phyloP scores from a whole-genome alignment of 2,329 filamentous ascomycete species.

The Eutypa lata region DNA sequence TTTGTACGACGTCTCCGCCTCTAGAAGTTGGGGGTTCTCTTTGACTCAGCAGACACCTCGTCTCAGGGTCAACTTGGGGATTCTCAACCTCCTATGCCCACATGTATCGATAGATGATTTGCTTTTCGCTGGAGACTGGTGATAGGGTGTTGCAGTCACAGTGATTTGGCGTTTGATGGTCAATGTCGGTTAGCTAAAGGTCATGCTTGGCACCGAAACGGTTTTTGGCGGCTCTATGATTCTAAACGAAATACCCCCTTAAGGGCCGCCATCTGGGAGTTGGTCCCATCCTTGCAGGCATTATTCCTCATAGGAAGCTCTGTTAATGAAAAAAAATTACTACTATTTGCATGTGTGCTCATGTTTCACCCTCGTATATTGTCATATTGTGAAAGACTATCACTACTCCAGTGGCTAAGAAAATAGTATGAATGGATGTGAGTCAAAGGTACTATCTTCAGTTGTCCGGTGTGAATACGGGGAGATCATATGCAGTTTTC shows the following conservation, averaged over 20 bases:
- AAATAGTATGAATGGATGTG: too few species aligned
- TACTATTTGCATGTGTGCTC: neutral
- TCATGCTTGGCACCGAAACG: conserved; percentile 29
- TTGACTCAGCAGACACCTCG: conserved; percentile 7
- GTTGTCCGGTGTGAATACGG: too few species aligned
- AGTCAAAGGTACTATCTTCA: too few species aligned
- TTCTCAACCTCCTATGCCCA: conserved; percentile 17
- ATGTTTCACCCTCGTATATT: neutral
- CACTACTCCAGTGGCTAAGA: too few species aligned
- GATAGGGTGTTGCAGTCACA: conserved; percentile 27
- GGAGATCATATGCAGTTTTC: too few species aligned
- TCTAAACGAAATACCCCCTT: conserved; percentile 30
- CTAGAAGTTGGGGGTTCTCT: conserved; percentile 18
- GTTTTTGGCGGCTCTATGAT: conserved; percentile 33
- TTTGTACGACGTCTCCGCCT: conserved; percentile 15
- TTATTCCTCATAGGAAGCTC: conserved; percentile 29
- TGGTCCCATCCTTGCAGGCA: conserved; percentile 23
- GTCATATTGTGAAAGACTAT: too few species aligned
- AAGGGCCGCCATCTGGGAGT: conserved; percentile 28
- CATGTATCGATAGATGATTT: conserved; percentile 33
- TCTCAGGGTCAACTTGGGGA: conserved; percentile 19
- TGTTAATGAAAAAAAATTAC: conserved; percentile 27
- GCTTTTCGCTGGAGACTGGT: conserved; percentile 21
- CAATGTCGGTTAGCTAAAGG: conserved; percentile 27
- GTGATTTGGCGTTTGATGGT: conserved; percentile 32